A percentile compares a stretch with the other conserved stretches of the same genome.
Evolutionary conservation across 202 grass and related monocot genomes (phyloP).

Genomic region (Saccharum hybrid): DNA sequence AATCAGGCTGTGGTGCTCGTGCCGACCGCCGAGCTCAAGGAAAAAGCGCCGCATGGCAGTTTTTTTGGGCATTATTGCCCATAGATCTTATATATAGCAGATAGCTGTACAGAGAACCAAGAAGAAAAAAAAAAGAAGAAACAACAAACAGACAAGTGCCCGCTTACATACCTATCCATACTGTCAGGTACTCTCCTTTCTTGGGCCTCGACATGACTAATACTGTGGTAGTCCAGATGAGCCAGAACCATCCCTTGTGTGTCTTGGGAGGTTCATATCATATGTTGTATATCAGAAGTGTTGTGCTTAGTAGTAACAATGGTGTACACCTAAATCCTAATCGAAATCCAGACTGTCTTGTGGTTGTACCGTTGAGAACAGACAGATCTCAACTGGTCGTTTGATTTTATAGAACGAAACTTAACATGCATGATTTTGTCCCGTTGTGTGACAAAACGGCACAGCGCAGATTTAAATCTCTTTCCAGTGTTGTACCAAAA

Average conservation of each 20-base stretch:
- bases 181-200: conserved; percentile 1
- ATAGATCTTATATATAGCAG: conserved; percentile 48
- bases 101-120: conserved; percentile 39
- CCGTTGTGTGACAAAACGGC: no score
- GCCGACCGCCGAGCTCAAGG: conserved; percentile 58
- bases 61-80: conserved; percentile 15
- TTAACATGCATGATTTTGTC: not conserved
- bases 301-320: not conserved
- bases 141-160: conserved; percentile 27
- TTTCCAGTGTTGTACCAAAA: no score
- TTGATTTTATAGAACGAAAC: not conserved
- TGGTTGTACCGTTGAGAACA: not conserved
- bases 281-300: not conserved
- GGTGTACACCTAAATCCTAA: not conserved
- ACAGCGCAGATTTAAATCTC: not conserved
- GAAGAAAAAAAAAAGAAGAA: not conserved
- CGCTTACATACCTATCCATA: conserved; percentile 18
- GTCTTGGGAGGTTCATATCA: not conserved
- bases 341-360: not conserved
- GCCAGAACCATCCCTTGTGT: not conserved
- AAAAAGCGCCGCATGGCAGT: conserved; percentile 40
- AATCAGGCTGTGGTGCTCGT: conserved; percentile 57
- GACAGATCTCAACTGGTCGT: not conserved
- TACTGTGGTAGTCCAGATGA: not conserved
- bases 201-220: not conserved